Evolutionary conservation across 371 early-diverging fungal species (phyloP), one percentile per base, ranked within the genome.

Genomic region (Globomyces sp.): DNA sequence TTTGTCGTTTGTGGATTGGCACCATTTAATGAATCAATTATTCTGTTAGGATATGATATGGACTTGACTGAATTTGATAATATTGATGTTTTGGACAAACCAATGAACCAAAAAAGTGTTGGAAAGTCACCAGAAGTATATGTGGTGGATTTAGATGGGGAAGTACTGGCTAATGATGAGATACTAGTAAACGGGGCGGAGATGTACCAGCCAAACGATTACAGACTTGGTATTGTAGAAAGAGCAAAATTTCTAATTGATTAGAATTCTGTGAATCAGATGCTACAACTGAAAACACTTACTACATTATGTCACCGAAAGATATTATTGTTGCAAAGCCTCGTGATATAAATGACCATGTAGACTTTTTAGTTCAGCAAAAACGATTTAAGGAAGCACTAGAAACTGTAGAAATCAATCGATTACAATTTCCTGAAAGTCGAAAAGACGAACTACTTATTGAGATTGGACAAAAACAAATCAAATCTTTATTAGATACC

Each of bases 161-260:
- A 91, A 59, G 91, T 91, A 60, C 78, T 93, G 43, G 91, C 93
- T 3, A 87, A 88, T 48, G 98, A 98, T 66, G 90, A 89, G 1
- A 72, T 98, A 42, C 80, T 89, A 2, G 67, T 96, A 8, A 83
- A 87, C 65, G 93, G 94, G 2, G 93, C 84, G 67, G 89, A 90
- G 58, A 85, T 88, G 55, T 91, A 89, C 71, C 92, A 91, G 71
- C 88, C 96, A 11, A 95, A 93, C 70, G 96, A 96, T 71, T 98
- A 96, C 73, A 83, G 84, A 24, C 81, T 97, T 40, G 85, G 82
- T 74, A 65, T 8, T 46, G 36, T 66, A n/a, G 24, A 39, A 39
- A 13, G 24, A 44, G 49, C 9, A 47, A 24, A 24, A 6, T 6
- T 9, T 34, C 2, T 13, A 13, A 42, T 53, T 13, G 85, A 84